Base-by-base conservation (phyloP, 148 eudicot species). In the Silene conica region DNA sequence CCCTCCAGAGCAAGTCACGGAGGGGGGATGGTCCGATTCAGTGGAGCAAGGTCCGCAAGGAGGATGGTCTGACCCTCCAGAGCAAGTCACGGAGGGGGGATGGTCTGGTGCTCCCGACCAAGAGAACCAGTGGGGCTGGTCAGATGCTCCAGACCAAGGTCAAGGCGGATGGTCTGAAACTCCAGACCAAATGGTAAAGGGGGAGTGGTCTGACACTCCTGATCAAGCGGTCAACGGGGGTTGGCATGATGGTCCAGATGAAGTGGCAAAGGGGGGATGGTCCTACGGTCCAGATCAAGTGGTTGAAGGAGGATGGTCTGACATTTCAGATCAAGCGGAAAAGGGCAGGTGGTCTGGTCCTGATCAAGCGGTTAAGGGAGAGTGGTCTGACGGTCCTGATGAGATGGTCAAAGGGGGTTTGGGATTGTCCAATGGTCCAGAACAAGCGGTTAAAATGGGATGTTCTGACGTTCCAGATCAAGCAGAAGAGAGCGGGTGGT, bases 31-130 rank as follows among this genome's bases (percentile, higher is more conserved):
- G 77, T 22, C 60, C 1, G 59, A 52, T 48, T 25, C 72, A 23
- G 72, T 20, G 12, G 66, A 34, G 54, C 70, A 75, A 50, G 52
- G 75, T 19, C 9, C 43, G 45, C 46, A 60, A 26, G 26, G 69
- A 34, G 62, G 48, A 65, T 59, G 60, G 14, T 66, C 67, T 38
- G 56, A 19, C 41, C 8, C 45, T 66, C 55, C 20, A 28, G 26
- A 31, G 19, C 66, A 59, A 45, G 46, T 23, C 8, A 34, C 11
- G 26, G 56, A 31, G 10, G 63, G 45, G 21, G 77, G 71, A 54
- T 74, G 77, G 77, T 31, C 54, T 16, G 57, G 66, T 31, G 72
- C 77, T 22, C 67, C 54, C 22, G 64, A 34, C 4, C 71, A 74
- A 21, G 54, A 55, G 71, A 66, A 26, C 54, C 22, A 73, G 18